Conservation (phyloP, 352 stramenopile genomes). For the Stramenopiles sp. region DNA sequence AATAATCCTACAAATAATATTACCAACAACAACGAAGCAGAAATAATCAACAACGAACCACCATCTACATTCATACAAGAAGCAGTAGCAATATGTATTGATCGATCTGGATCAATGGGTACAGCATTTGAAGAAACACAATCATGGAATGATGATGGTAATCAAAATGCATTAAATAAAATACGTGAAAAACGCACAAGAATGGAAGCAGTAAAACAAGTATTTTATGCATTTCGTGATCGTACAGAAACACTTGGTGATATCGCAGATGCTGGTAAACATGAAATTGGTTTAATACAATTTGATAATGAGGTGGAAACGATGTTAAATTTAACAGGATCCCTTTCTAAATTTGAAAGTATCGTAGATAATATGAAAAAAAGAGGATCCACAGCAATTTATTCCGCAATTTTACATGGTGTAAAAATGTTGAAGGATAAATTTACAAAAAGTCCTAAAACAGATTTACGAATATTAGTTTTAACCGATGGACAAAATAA, state of each 20-base stretch:
- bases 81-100: neutral
- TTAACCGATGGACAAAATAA: neutral
- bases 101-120: neutral
- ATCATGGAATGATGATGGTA: neutral
- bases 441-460: neutral
- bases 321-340: neutral
- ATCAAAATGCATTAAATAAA: neutral
- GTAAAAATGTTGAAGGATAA: neutral
- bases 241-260: neutral
- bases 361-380: neutral
- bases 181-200: neutral
- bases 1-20: too few relatives aligned
- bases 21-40: neutral
- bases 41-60: too few relatives aligned
- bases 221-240: neutral
- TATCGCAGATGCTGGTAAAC: neutral
- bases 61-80: neutral
- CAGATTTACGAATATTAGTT: neutral
- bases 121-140: neutral
- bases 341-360: neutral
- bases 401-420: neutral
- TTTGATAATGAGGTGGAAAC: neutral
- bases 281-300: neutral
- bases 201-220: neutral
- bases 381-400: neutral